These are phyloP conservation scores for Fimicolochytrium jonesii DNA, from an alignment of 192 early-diverging fungal species.

Conservation along the genomic window DNA sequence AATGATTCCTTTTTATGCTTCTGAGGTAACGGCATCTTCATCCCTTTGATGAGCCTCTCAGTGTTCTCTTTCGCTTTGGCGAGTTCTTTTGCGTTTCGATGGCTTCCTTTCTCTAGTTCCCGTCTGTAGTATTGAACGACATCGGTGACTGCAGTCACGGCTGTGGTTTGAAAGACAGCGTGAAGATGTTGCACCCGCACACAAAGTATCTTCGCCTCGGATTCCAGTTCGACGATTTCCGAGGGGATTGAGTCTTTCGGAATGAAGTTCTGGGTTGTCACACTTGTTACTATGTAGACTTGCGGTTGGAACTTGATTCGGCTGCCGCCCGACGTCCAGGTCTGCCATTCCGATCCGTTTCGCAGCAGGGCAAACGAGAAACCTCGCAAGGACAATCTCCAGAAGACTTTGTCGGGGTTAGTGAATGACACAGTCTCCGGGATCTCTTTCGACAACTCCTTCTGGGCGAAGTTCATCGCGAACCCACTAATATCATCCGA, in stretches of 20 bases:
- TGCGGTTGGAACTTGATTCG: slow-evolving; percentile 44
- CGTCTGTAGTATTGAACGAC: slow-evolving; percentile 61
- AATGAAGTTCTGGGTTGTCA: slow-evolving; percentile 59
- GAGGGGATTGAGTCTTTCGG: slow-evolving; percentile 4
- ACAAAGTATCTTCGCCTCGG: slow-evolving; percentile 34
- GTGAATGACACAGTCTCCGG: neutral
- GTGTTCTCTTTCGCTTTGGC: slow-evolving; percentile 62
- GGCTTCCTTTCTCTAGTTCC: slow-evolving; percentile 57
- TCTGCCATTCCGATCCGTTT: slow-evolving; percentile 7
- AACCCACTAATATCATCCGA: slow-evolving; percentile 56
- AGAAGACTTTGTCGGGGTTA: slow-evolving; percentile 27
- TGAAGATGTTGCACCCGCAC: slow-evolving; percentile 59
- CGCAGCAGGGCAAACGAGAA: slow-evolving; percentile 59
- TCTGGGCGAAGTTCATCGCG: slow-evolving; percentile 46
- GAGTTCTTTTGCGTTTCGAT: slow-evolving; percentile 53
- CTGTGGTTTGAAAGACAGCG: slow-evolving; percentile 69
- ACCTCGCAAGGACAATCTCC: slow-evolving; percentile 51
- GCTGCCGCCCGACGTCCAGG: neutral
- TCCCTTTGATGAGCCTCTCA: slow-evolving; percentile 56
- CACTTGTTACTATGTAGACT: slow-evolving; percentile 63
- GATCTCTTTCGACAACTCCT: neutral
- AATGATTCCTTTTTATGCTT: slow-evolving; percentile 51
- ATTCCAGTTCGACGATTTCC: slow-evolving; percentile 9
- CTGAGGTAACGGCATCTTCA: slow-evolving; percentile 52
- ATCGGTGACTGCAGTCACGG: slow-evolving; percentile 60